Evolutionary conservation across 2,329 filamentous ascomycete species (phyloP).

Genomic region (Colletotrichum viniferum): DNA sequence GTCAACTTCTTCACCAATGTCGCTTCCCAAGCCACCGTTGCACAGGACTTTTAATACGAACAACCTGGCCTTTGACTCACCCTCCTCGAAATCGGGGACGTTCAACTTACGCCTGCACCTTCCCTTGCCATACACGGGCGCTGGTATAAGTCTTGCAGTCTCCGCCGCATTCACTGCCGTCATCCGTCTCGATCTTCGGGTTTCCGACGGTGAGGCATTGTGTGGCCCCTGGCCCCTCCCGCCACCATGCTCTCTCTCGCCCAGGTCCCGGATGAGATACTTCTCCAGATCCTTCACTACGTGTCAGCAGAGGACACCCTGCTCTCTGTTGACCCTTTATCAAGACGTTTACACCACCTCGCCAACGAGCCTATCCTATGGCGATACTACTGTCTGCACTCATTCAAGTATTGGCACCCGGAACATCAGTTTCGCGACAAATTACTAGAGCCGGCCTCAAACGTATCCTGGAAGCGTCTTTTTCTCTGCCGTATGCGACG

Average conservation of each 20-base stretch:
- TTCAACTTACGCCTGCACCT: not conserved
- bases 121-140: not conserved
- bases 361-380: slow-evolving; percentile 78
- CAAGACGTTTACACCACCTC: slow-evolving; percentile 67
- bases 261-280: slow-evolving; percentile 79
- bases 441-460: slow-evolving; percentile 53
- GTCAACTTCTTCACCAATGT: not conserved
- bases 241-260: slow-evolving; percentile 40
- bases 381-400: slow-evolving; percentile 72
- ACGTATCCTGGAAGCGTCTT: slow-evolving; percentile 76
- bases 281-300: slow-evolving; percentile 77
- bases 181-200: not conserved
- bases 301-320: slow-evolving; percentile 61
- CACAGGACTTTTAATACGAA: not conserved
- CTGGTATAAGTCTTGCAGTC: not conserved
- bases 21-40: not conserved
- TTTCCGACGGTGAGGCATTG: not conserved
- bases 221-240: not conserved
- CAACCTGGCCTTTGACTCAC: not conserved
- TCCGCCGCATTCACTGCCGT: not conserved
- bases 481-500: slow-evolving; percentile 61
- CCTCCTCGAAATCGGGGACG: not conserved
- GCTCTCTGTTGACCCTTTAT: slow-evolving; percentile 55
- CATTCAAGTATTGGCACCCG: slow-evolving; percentile 78
- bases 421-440: slow-evolving; percentile 65